phyloP scores from a whole-genome alignment of 352 stramenopile genomes.

The Saprolegnia diclina region DNA sequence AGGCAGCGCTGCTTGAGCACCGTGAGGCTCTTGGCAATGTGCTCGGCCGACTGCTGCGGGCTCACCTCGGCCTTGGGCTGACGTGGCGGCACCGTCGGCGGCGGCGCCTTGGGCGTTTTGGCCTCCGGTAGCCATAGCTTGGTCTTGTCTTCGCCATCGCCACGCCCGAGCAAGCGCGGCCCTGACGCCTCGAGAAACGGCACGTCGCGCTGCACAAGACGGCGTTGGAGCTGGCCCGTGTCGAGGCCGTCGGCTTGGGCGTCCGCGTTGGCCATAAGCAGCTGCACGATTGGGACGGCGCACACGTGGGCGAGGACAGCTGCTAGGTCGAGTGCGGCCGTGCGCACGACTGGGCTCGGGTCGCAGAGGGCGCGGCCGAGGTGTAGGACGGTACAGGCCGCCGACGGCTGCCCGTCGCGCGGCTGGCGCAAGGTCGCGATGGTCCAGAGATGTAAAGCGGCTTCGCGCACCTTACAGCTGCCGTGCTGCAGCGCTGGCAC shows the following conservation, averaged over 20 bases:
- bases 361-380: slow-evolving; percentile 50
- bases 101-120: neutral
- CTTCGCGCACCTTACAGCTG: slow-evolving; percentile 51
- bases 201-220: neutral
- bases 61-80: neutral
- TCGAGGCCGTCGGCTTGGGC: neutral
- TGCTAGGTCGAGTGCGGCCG: slow-evolving; percentile 41
- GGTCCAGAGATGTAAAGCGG: slow-evolving; percentile 55
- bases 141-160: neutral
- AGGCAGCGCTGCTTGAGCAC: slow-evolving; percentile 44
- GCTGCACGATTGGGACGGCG: neutral
- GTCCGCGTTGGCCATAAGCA: neutral
- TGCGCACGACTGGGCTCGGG: slow-evolving; percentile 37
- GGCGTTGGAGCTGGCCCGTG: neutral
- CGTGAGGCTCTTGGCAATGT: slow-evolving; percentile 48
- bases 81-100: neutral
- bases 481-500: slow-evolving; percentile 42
- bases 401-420: slow-evolving; percentile 27
- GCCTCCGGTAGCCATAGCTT: slow-evolving; percentile 2
- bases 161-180: neutral
- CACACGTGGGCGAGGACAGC: slow-evolving; percentile 34
- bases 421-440: slow-evolving; percentile 38
- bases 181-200: neutral
- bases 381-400: neutral
- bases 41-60: slow-evolving; percentile 22